Base-by-base conservation (phyloP, 2,329 filamentous ascomycete genomes). In the Chaetomiaceae sp. region DNA sequence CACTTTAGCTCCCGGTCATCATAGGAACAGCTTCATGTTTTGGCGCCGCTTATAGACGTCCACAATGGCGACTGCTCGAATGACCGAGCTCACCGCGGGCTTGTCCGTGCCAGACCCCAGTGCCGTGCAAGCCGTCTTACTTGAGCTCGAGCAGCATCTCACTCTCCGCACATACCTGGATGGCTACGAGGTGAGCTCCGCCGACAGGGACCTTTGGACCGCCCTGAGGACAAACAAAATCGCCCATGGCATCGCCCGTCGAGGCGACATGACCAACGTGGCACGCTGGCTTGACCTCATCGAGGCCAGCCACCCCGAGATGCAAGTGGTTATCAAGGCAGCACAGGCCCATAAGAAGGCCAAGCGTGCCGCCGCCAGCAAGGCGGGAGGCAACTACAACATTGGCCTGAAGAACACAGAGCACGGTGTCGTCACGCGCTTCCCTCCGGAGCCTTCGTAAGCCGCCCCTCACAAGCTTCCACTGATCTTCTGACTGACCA, bases 371-470 rank as follows among this genome's bases (percentile, higher is more conserved):
- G 26, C 38, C 11, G 45, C 45, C 3, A 47, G 45, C 38, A 47
- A 27, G n/a, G 45, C 45, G n/a, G 33, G 45, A 12, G 33, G 33
- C 7, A 38, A 18, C 22, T 47, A 47, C 39, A 47, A 42, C 27
- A 47, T 47, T 22, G 45, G 45, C 6, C 34, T 47, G 26, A 47
- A 42, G 11, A 42, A 42, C 15, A 42, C 38, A 0, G 38, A 42
- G 38, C 42, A 47, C 10, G 34, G 45, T 2, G 38, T 47, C 5
- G 38, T 47, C 3, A 47, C 45, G 12, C 38, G 45, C 2, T 33
- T 42, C 11, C 38, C 38, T 3, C 45, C 45, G 6, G 45, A 47
- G 35, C 45, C 34, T 12, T 47, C 45, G 45, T 47, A 12, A 42
- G 45, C 27, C 14, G 14, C 19, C 24, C 4, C n/a, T 10, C 14